These are phyloP conservation scores for Metarhizium humberi DNA, from an alignment of 2,329 filamentous ascomycete species.

Conservation along the genomic window DNA sequence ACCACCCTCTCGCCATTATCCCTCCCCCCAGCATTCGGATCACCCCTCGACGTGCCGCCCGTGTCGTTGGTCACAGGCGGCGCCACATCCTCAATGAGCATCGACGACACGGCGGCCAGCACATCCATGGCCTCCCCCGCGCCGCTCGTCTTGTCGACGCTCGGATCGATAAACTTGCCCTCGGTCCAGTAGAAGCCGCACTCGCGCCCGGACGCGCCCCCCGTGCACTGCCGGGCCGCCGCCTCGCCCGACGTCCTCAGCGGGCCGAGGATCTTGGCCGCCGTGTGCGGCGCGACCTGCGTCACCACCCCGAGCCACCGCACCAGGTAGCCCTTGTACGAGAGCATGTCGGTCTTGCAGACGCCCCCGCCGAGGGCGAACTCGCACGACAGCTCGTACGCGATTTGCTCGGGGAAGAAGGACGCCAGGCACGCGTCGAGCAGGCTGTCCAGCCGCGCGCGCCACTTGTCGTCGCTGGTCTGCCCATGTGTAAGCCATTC, in stretches of 20 bases:
- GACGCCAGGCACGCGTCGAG: constrained; percentile 32
- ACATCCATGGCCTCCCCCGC: constrained; percentile 49
- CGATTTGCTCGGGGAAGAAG: constrained; percentile 44
- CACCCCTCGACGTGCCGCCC: constrained; percentile 36
- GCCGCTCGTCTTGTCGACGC: constrained; percentile 35
- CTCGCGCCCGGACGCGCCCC: constrained; percentile 29
- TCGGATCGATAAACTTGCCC: constrained; percentile 19
- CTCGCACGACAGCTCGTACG: constrained; percentile 53
- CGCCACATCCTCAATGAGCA: constrained; percentile 29
- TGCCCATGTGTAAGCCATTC: background rate
- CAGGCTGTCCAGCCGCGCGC: constrained; percentile 39
- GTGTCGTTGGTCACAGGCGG: constrained; percentile 31
- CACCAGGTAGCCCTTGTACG: constrained; percentile 47
- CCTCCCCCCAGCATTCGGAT: constrained; percentile 19
- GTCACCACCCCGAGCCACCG: constrained; percentile 40
- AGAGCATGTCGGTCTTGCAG: constrained; percentile 49
- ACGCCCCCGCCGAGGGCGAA: constrained; percentile 11
- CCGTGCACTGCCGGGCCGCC: constrained; percentile 39
- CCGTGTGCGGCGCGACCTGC: constrained; percentile 39
- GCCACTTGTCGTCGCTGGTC: constrained; percentile 35
- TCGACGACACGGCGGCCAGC: constrained; percentile 40
- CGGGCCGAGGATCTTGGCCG: constrained; percentile 32
- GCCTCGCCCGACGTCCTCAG: constrained; percentile 37
- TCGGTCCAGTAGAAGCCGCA: constrained; percentile 42
- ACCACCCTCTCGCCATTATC: constrained; percentile 17